Evolutionary conservation across 148 eudicot genomes (phyloP), one percentile per base, ranked within the genome.

Genomic region (Vaccinium darrowii): DNA sequence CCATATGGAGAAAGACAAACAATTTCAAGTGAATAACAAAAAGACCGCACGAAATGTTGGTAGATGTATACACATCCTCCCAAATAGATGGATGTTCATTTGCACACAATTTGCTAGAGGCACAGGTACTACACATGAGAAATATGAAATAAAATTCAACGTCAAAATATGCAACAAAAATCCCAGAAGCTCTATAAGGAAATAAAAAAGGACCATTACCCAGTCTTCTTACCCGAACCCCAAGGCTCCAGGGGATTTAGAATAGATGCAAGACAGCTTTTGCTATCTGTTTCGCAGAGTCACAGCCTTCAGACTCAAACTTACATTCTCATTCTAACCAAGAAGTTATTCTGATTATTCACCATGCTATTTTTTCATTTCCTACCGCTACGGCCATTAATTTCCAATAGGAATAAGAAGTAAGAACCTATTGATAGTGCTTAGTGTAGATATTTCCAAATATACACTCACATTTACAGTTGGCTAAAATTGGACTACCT

Each of bases 261-360:
- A 39, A 18, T 36, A 19, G 78, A 43, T 36, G 78, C 49, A 39
- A 73, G 16, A 74, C 3, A 36, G 11, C n/a, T 8, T 74, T 74
- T 43, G 21, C 21, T 74, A 18, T 74, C 78, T 39, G 51, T 43
- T 39, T 47, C 19, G 52, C 13, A 10, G 43, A 74, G 50, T 71
- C 51, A 74, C 78, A 36, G 78, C 78, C 78, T 74, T 15, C 51
- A 39, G 77, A 39, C 77, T 73, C 50, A 18, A 73, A 15, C 19
- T 73, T 36, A 36, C 23, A 36, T 36, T 74, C 52, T 43, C 78
- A 16, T 74, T 74, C 52, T 43, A 18, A 3, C 39, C 52, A 74
- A 74, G 78, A 51, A 74, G 52, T 69, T 65, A 9, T n/a, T 69
- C 43, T 3, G 39, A 76, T 47, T 9, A 8, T 21, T 21, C 79